Base-by-base conservation (phyloP, 768 basidiomycete genomes). In the Rubroboletus satanas region DNA sequence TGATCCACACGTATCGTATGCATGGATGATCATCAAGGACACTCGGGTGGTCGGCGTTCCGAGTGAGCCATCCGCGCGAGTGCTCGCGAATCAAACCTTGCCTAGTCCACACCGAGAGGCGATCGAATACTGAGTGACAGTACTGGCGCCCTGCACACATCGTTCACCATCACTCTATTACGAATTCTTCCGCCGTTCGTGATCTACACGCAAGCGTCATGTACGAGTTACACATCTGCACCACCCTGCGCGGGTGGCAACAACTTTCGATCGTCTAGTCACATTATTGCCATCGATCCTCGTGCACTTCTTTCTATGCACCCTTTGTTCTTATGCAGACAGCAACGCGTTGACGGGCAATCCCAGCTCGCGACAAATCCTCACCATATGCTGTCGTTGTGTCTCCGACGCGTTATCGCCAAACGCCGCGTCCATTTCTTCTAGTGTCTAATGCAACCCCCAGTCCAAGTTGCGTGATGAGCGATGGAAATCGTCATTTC, bases 401-500 rank as follows among this genome's bases (percentile, higher is more conserved):
- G 59, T 57, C 1, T 66, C 68, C 10, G 67, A 56, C 44, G 65
- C 52, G 12, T 62, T 60, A 17, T 71, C 71, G 8, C 69, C 71
- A 57, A 71, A 71, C 15, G 63, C 65, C 3, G 60, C 63, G 31
- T 71, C 63, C 71, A 71, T 72, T 37, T 72, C 69, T 51, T 71
- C 69, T 47, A 71, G 47, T 1, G 71, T 71, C 71, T 72, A 41
- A 5, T 26, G 26, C 5, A 5, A 26, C 26, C 26, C 10, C 35
- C n/a, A 10, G 33, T 26, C 21, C 38, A 26, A 11, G 14, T 15
- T 64, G 10, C 3, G 17, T 36, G 47, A 14, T 44, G 29, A 59
- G 50, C 14, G 4, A 32, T 14, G 3, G 21, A 21, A 3, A 36
- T 31, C 23, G 9, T 7, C 21, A 21, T 21, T 21, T 21, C 21